Base-by-base conservation (phyloP, 2,329 filamentous ascomycete species). In the Aspergillus sp. region DNA sequence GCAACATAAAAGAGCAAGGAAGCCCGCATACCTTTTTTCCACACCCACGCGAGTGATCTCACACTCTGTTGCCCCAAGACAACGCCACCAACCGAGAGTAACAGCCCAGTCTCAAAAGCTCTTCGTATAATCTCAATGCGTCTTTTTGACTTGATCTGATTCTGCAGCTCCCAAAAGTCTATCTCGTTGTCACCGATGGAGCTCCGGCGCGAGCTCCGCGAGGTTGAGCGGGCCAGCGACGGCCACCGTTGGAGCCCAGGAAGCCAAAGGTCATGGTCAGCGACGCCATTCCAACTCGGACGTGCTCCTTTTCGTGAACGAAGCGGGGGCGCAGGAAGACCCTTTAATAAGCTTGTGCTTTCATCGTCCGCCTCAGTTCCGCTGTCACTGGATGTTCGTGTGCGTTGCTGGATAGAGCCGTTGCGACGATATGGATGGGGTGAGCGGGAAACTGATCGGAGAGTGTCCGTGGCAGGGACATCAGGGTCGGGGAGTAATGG, bases 331-430 rank as follows among this genome's bases (percentile, higher is more conserved):
- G 93, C 91, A 1, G 94, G 93, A 23, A 97, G 80, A 0, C 93
- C 91, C 74, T 90, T 95, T 60, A 97, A 82, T 68, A 94, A 89
- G 5, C 79, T 76, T 48, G 82, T 83, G 65, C 93, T 91, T 76
- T 98, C 94, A 79, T 98, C 94, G 71, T 97, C 94, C 45, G 94
- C 94, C 74, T 98, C 94, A 19, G 93, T 96, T 25, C 94, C 94
- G 74, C 93, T 97, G 68, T 97, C 93, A 75, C 92, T 97, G 11
- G 86, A 86, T 2, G 87, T 84, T 1, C 84, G 82, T 4, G 85
- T 86, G 55, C 85, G 83, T 50, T 60, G 63, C 52, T 68, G 65
- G 30, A 66, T 85, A 66, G 77, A 80, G 62, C 80, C 82, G 61
- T 84, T 85, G 69, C 83, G 86, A 70, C 87, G 85, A 69, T 91